These are phyloP conservation scores for Massospora cicadina DNA, from an alignment of 371 early-diverging fungal genomes.

Conservation along the genomic window DNA sequence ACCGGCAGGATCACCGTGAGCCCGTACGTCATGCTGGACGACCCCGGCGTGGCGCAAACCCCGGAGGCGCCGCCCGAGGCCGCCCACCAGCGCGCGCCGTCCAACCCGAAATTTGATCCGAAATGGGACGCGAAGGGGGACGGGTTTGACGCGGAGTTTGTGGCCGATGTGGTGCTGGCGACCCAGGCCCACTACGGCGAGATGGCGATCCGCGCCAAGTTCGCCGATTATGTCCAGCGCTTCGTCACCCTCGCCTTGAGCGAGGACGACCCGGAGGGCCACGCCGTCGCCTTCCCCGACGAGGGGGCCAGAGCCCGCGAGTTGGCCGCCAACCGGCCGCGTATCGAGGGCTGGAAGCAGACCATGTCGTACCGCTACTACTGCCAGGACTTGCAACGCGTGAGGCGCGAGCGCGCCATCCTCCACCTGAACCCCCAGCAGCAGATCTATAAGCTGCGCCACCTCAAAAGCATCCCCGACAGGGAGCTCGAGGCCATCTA, in stretches of 20 bases:
- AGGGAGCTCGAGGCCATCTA: slow-evolving; percentile 44
- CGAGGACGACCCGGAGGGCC: slow-evolving; percentile 41
- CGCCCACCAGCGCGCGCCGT: slow-evolving; percentile 13
- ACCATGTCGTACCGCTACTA: slow-evolving; percentile 49
- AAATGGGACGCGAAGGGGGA: slow-evolving; percentile 13
- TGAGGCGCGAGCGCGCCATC: slow-evolving; percentile 32
- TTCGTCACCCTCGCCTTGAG: slow-evolving; percentile 63
- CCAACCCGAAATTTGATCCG: slow-evolving; percentile 11
- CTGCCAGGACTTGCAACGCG: slow-evolving; percentile 34
- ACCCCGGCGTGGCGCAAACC: not conserved
- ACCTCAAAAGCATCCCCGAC: slow-evolving; percentile 31
- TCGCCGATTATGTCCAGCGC: slow-evolving; percentile 68
- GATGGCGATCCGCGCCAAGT: slow-evolving; percentile 64
- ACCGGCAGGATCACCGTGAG: slow-evolving; percentile 82
- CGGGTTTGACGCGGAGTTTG: slow-evolving; percentile 34
- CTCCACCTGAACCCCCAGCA: slow-evolving; percentile 44
- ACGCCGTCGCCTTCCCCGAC: slow-evolving; percentile 52
- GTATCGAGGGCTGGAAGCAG: slow-evolving; percentile 75
- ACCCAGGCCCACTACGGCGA: slow-evolving; percentile 76
- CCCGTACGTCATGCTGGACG: slow-evolving; percentile 32
- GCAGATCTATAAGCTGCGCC: slow-evolving; percentile 42
- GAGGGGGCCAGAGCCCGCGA: slow-evolving; percentile 39
- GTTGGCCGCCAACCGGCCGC: slow-evolving; percentile 36
- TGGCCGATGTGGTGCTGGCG: slow-evolving; percentile 44
- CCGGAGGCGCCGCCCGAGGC: slow-evolving; percentile 1